A percentile compares a stretch with the other conserved stretches of the same genome.
Conservation (phyloP, 768 basidiomycete genomes). For the Neoboletus brunneissimus region DNA sequence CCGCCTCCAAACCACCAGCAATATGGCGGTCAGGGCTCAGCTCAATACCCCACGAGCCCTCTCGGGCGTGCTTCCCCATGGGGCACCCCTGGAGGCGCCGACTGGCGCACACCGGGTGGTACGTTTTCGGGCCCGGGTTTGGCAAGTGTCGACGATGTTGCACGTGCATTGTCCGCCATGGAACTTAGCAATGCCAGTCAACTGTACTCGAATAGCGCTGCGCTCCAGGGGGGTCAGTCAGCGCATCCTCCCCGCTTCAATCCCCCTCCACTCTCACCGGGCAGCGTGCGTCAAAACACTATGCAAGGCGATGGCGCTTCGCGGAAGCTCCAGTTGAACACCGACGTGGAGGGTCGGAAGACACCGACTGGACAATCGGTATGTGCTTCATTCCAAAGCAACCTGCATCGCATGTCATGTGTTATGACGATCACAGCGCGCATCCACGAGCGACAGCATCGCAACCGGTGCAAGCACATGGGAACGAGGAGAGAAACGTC, state of each 20-base stretch:
- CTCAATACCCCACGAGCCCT: slow-evolving; percentile 51
- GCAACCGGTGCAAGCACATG: slow-evolving; percentile 44
- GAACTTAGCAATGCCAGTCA: slow-evolving; percentile 47
- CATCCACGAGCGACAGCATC: slow-evolving; percentile 28
- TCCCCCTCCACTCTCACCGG: slow-evolving; percentile 43
- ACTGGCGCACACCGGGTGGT: slow-evolving; percentile 53
- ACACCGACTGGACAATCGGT: slow-evolving; percentile 55
- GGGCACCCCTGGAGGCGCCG: slow-evolving; percentile 48
- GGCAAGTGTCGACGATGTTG: slow-evolving; percentile 66
- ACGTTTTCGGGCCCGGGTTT: slow-evolving; percentile 29
- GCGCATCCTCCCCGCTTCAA: slow-evolving; percentile 71
- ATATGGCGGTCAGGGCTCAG: slow-evolving; percentile 32
- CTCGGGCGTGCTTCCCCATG: slow-evolving; percentile 68
- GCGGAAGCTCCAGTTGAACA: slow-evolving; percentile 53
- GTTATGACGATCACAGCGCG: slow-evolving; percentile 36
- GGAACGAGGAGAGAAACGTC: slow-evolving; percentile 64
- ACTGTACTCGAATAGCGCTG: slow-evolving; percentile 27
- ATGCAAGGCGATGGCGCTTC: slow-evolving; percentile 38
- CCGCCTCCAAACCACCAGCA: slow-evolving; percentile 42
- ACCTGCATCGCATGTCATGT: slow-evolving; percentile 38
- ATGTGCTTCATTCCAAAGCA: slow-evolving; percentile 42
- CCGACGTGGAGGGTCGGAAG: slow-evolving; percentile 66
- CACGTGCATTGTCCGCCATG: slow-evolving; percentile 66
- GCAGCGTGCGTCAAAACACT: slow-evolving; percentile 38
- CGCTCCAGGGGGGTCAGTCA: slow-evolving; percentile 48